Percentiles rank a stretch among this genome's conserved stretches.
Evolutionary conservation across 257 asterid species (phyloP).

Genomic region (Anisodus tanguticus): DNA sequence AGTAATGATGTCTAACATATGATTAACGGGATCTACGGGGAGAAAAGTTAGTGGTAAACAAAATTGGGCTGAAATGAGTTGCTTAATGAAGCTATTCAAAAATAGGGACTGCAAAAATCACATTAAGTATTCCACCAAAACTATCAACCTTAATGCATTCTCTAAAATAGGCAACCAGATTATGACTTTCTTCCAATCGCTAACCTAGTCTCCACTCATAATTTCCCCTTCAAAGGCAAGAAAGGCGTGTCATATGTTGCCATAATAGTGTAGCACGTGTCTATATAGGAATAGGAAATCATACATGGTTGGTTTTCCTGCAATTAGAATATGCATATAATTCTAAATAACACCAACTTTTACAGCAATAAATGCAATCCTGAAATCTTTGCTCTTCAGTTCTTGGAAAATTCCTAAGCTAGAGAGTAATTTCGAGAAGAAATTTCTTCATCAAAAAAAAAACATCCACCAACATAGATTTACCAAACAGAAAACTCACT

Average conservation of each 20-base stretch:
- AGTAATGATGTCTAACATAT: neutral
- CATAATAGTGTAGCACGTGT: neutral
- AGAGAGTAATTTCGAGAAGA: too few relatives aligned
- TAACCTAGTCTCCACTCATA: conserved; percentile 8
- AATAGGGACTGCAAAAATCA: neutral
- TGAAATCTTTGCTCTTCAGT: neutral
- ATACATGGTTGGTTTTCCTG: neutral
- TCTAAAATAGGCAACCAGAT: neutral
- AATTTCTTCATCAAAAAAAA: neutral
- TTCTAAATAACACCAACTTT: conserved; percentile 16
- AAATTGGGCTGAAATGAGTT: conserved; percentile 1
- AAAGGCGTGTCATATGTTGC: neutral
- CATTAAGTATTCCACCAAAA: neutral
- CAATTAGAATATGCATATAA: neutral
- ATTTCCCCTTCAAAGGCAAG: neutral
- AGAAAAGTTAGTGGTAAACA: neutral
- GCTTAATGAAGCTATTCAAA: neutral
- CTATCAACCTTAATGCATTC: neutral
- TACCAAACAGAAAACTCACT: neutral
- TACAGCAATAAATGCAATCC: neutral
- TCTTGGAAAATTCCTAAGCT: neutral
- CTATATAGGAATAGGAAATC: neutral
- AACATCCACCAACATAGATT: neutral
- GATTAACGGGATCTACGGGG: neutral
- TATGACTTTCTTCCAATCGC: neutral